Base-by-base conservation (phyloP, 2,329 filamentous ascomycete genomes). In the Colletotrichum eleusines region DNA sequence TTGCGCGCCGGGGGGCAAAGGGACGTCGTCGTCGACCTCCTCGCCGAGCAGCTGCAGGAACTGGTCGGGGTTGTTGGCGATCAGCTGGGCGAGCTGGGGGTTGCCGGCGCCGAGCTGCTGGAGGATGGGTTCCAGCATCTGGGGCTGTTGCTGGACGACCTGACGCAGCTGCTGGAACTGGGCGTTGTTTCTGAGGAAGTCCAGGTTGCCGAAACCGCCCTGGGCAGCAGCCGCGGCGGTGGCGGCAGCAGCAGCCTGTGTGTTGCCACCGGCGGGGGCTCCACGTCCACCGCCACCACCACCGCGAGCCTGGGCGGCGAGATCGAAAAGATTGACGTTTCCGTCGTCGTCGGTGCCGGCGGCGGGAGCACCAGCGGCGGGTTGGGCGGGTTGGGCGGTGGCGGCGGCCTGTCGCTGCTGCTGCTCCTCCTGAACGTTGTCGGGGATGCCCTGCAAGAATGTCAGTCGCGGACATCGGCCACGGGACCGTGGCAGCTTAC, bases 141-240 rank as follows among this genome's bases (percentile, higher is more conserved):
- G 93, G 23, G 96, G 96, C 80, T 98, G 94, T 81, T 98, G 95
- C 83, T 99, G 96, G 54, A 99, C 95, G 28, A 99, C 92, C 83
- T 98, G 95, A 73, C 96, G 92, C 71, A 99, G 89, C 83, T 99
- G 96, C 84, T 98, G 96, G 84, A 99, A 99, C 82, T 98, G 95
- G 31, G 95, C 92, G 81, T 98, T 98, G 82, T 95, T 94, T 78
- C 96, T 92, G 66, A 99, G 86, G 81, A 97, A 98, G 74, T 98
- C 95, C 69, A 99, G 89, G 78, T 95, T 97, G 33, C 92, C 92
- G 33, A 93, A 84, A 50, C 88, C 88, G 60, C 80, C 86, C 42
- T 84, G 87, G 44, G 83, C 86, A 38, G 83, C 87, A 42, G 84
- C 87, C 44, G 83, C 85, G 14, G 82, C 87, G 3, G 83, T 85